Evolutionary conservation across 78 protist genomes (phyloP), one percentile per base, ranked within the genome.

Genomic region (Dictyostelium purpureum): DNA sequence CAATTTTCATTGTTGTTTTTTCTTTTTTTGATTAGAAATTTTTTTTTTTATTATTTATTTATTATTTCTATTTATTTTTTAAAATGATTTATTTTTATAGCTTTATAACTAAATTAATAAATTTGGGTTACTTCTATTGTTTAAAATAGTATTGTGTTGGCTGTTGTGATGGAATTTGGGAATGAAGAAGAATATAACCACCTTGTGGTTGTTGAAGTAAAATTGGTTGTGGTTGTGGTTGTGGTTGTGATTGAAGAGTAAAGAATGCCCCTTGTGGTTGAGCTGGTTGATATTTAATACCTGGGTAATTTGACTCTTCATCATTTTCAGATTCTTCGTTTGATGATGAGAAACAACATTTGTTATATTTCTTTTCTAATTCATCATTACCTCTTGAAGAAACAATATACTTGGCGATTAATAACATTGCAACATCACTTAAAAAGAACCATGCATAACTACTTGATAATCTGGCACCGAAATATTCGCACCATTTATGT

Each of bases 381-480:
- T 18, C 26, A 10, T 63, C 12, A 4, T 33, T 28, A 33, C 42
- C 42, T 76, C 81, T 76, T 10, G 81, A 52, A 10, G 24, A 37
- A 6, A 18, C 6, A 24, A 76, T n/a, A n/a, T 52, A 76, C 16
- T 35, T 56, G 18, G 81, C 49, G 12, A 76, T 35, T 18, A 76
- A 37, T 0, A 76, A 24, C 81, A 76, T 76, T 4, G 81, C 47
- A 35, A 56, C 24, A 37, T 76, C 81, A 37, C 67, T 52, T 10
- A 52, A 12, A 37, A 76, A 52, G 81, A 76, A 76, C 81, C 81
- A 76, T 12, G 35, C 35, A n/a, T 47, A 52, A 52, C 51, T 35
- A 6, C 69, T 18, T 33, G 38, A 40, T 28, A 76, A 35, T 21
- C 52, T 65, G 1, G 67, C 19, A 54, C 81, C 67, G 14, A 73